Base-by-base conservation (phyloP, 1,284 basidiomycete species). In the Grifola frondosa region DNA sequence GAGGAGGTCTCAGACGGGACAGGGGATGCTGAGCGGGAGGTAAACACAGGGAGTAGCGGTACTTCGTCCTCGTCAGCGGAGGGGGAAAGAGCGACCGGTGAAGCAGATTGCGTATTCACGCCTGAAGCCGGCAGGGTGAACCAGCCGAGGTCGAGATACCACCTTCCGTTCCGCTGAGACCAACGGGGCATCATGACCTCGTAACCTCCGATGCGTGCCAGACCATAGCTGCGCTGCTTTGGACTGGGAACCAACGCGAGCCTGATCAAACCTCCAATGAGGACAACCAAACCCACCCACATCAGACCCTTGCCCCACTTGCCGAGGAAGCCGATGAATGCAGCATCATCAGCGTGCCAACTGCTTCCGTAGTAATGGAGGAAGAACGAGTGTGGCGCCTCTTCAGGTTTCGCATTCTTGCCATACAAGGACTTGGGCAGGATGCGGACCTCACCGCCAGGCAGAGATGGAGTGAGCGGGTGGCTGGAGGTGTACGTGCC, bases 301-400 rank as follows among this genome's bases (percentile, higher is more conserved):
- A 97, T 88, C 46, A 96, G 67, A 25, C 64, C 72, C 61, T 89
- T 92, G 48, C 94, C 94, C 83, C 91, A 93, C 22, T 77, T 77
- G 31, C 81, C 89, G 46, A 97, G 75, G 72, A 95, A 96, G 20
- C 83, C 81, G 60, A 97, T 92, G 69, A 96, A 95, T 7, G 85
- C 88, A 15, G 93, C 93, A 65, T 97, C 93, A 60, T 95, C 92
- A 6, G 90, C 83, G 59, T 95, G 91, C 96, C 96, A 99, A 57
- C 90, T 94, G 57, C 91, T 95, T 22, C 95, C 96, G 60, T 99
- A 98, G 69, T 86, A 95, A 67, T 99, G 96, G 15, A 83, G 78
- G 69, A 96, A 97, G 78, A 96, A 98, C 17, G 93, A 84, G 61
- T 96, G 82, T 2, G 92, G 92, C 0, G 90, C 91, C 59, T 94